phyloP scores from a whole-genome alignment of 2,329 filamentous ascomycete species.

The Fusarium longipes region DNA sequence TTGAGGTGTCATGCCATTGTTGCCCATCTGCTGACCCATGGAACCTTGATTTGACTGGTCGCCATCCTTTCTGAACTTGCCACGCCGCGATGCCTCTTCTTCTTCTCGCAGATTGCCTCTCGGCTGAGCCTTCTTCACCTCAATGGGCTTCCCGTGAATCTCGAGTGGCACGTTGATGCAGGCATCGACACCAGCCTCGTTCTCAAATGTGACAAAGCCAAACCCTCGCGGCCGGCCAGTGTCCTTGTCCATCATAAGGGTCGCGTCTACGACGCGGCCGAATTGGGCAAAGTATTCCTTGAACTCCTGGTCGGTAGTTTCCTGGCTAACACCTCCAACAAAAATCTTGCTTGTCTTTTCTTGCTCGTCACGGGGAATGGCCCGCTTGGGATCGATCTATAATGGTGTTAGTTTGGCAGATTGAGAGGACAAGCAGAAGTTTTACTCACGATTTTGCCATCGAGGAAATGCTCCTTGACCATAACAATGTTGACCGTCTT shows the following conservation, averaged over 20 bases:
- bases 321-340: constrained; percentile 96
- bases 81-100: constrained; percentile 75
- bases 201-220: constrained; percentile 98
- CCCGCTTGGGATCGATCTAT: constrained; percentile 97
- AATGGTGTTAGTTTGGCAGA: constrained; percentile 35
- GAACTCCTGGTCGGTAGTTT: constrained; percentile 96
- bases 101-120: constrained; percentile 94
- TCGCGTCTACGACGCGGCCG: constrained; percentile 94
- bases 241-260: constrained; percentile 99
- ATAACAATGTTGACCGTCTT: constrained; percentile 99
- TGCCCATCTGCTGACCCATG: constrained; percentile 58
- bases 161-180: constrained; percentile 87
- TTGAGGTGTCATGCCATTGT: constrained; percentile 86
- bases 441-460: constrained; percentile 92
- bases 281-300: constrained; percentile 97
- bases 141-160: constrained; percentile 95
- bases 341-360: constrained; percentile 99
- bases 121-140: constrained; percentile 98
- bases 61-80: constrained; percentile 68
- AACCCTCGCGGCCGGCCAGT: constrained; percentile 97
- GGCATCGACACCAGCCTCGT: constrained; percentile 91
- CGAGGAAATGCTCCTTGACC: constrained; percentile 98
- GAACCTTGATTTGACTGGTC: constrained; percentile 56
- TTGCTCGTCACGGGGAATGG: constrained; percentile 96
- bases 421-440: neutral